Percentiles rank a stretch among this genome's conserved stretches.
phyloP scores from a whole-genome alignment of 2,329 filamentous ascomycete genomes.

The Colletotrichum lentis region DNA sequence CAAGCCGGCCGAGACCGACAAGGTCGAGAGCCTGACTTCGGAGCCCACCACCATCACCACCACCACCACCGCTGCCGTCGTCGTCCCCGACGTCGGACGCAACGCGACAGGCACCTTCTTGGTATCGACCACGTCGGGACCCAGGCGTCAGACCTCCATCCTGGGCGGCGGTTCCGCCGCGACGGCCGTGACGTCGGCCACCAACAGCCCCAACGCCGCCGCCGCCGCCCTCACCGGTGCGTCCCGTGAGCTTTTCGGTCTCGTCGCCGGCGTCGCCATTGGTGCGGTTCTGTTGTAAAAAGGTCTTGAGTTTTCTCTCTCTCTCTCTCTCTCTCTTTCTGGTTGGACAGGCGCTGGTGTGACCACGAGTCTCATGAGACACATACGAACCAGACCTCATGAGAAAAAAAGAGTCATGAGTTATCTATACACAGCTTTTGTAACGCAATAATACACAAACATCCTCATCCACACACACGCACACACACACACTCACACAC shows the following conservation, averaged over 20 bases:
- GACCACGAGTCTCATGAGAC: background rate
- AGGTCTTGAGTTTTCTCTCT: no score
- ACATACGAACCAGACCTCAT: background rate
- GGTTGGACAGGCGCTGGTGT: no score
- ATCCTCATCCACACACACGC: no score
- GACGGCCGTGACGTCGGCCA: background rate
- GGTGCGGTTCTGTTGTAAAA: conserved; percentile 18
- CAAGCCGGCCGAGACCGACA: background rate
- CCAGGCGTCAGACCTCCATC: background rate
- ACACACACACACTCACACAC: no score
- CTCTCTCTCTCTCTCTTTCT: no score
- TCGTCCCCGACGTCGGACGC: background rate
- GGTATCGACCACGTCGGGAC: background rate
- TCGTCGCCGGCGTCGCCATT: conserved; percentile 16
- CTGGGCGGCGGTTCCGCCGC: background rate
- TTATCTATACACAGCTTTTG: background rate
- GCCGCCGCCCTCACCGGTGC: conserved; percentile 5
- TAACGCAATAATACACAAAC: conserved; percentile 3
- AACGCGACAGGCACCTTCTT: background rate
- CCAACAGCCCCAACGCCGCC: conserved; percentile 6
- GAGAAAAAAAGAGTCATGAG: background rate
- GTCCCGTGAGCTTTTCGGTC: conserved; percentile 9
- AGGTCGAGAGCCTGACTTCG: background rate
- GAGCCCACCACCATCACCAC: background rate
- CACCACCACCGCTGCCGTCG: background rate